Evolutionary conservation across 2,329 filamentous ascomycete genomes (phyloP).

Genomic region (Nannizziopsis barbatae): DNA sequence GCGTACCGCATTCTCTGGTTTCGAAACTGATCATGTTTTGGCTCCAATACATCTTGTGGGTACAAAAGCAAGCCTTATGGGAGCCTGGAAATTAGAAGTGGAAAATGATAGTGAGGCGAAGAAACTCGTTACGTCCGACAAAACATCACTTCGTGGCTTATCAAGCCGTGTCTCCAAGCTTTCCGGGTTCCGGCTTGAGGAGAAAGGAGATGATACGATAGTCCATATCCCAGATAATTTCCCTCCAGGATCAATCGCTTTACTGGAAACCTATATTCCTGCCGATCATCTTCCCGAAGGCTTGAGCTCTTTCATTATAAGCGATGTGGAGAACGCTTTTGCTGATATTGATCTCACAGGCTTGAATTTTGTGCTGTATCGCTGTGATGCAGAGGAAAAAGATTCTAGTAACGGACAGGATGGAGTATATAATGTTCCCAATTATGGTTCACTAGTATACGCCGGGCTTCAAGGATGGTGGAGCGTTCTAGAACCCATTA

Average conservation of each 20-base stretch:
- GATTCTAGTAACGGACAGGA: slow-evolving; percentile 69
- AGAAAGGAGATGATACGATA: slow-evolving; percentile 60
- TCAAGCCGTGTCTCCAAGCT: slow-evolving; percentile 69
- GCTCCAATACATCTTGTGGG: slow-evolving; percentile 68
- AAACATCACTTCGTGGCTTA: slow-evolving; percentile 64
- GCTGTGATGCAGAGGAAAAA: slow-evolving; percentile 78
- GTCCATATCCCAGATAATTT: slow-evolving; percentile 75
- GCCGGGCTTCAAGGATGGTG: slow-evolving; percentile 98
- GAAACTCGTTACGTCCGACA: slow-evolving; percentile 54
- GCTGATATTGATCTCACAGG: slow-evolving; percentile 63
- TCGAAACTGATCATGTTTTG: slow-evolving; percentile 71
- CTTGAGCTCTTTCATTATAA: slow-evolving; percentile 75
- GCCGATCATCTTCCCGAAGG: slow-evolving; percentile 71
- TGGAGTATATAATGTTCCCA: slow-evolving; percentile 80
- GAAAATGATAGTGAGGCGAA: slow-evolving; percentile 54
- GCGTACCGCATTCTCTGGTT: slow-evolving; percentile 88
- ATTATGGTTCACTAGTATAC: slow-evolving; percentile 75
- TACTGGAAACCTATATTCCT: slow-evolving; percentile 95
- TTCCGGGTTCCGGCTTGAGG: slow-evolving; percentile 60
- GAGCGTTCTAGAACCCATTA: slow-evolving; percentile 76
- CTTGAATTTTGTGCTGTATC: slow-evolving; percentile 83
- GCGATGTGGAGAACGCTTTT: slow-evolving; percentile 69
- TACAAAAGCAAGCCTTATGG: slow-evolving; percentile 73
- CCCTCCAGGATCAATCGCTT: slow-evolving; percentile 82
- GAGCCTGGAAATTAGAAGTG: slow-evolving; percentile 86